Percentiles rank a stretch among this genome's conserved stretches.
Evolutionary conservation across 805 yeast species (phyloP).

Genomic region (Spathaspora passalidarum): DNA sequence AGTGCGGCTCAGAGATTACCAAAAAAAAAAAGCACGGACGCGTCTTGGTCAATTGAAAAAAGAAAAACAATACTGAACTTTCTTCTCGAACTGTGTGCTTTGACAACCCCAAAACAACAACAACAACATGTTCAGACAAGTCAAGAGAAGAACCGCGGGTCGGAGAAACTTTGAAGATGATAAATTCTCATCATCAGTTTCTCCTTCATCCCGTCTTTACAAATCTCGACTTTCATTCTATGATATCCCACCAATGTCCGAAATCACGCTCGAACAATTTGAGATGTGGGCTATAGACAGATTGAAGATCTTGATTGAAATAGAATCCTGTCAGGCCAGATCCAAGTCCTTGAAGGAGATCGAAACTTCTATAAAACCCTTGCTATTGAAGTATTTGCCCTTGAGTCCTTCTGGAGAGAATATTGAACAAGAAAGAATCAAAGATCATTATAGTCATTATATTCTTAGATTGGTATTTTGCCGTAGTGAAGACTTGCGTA

Average conservation of each 20-base stretch:
- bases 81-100: too few species aligned
- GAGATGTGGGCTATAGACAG: constrained; percentile 96
- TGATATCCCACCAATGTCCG: constrained; percentile 72
- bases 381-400: constrained; percentile 65
- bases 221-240: constrained; percentile 71
- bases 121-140: constrained; percentile 60
- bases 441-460: constrained; percentile 91
- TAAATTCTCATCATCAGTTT: constrained; percentile 23
- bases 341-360: constrained; percentile 63
- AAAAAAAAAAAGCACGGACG: background rate
- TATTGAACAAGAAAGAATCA: constrained; percentile 60
- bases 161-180: constrained; percentile 58
- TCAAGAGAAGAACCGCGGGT: constrained; percentile 72
- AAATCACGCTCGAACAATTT: constrained; percentile 87
- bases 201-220: constrained; percentile 29
- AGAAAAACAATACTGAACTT: too few species aligned
- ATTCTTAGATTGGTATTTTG: constrained; percentile 88
- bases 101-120: too few species aligned
- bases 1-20: background rate
- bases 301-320: constrained; percentile 74
- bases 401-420: constrained; percentile 29
- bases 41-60: background rate
- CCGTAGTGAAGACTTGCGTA: constrained; percentile 77
- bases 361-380: constrained; percentile 61
- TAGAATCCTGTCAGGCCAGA: constrained; percentile 71